Evolutionary conservation across 345 rosid species (phyloP).

Genomic region (Lepidium africanum): DNA sequence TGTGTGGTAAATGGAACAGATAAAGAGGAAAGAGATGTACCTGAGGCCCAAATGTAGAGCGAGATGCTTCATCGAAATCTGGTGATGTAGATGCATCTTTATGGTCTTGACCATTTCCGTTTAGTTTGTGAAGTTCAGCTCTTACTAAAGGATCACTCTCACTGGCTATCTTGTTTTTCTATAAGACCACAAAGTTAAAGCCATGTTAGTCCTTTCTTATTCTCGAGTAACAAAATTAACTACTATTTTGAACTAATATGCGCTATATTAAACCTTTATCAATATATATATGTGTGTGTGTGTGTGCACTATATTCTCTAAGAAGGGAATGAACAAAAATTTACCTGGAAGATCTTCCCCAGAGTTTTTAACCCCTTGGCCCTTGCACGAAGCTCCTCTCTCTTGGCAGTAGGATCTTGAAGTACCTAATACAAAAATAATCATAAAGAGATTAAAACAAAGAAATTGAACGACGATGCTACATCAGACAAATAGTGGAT

Average conservation of each 20-base stretch:
- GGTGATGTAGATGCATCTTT: conserved; percentile 46
- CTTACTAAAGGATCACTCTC: conserved; percentile 48
- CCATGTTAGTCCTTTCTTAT: not conserved
- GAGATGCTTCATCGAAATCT: conserved; percentile 42
- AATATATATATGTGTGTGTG: no score
- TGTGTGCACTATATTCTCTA: not conserved
- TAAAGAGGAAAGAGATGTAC: conserved; percentile 31
- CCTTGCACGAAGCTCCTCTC: conserved; percentile 84
- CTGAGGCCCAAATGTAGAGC: conserved; percentile 40
- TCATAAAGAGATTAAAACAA: not conserved
- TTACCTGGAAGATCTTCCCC: conserved; percentile 93
- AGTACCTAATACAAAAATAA: conserved; percentile 52
- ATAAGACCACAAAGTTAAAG: conserved; percentile 9
- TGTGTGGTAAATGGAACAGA: not conserved
- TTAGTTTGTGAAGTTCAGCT: conserved; percentile 37
- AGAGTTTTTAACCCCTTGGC: conserved; percentile 93
- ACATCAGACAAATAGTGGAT: not conserved
- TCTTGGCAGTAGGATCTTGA: conserved; percentile 77
- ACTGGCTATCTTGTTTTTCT: conserved; percentile 64
- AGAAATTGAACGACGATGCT: conserved; percentile 18
- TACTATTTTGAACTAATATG: conserved; percentile 3
- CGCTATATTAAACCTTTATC: not conserved
- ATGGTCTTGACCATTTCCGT: conserved; percentile 49
- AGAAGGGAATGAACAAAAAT: not conserved
- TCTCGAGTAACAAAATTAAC: not conserved